Evolutionary conservation across 768 basidiomycete genomes (phyloP).

Genomic region (Suillus cothurnatus): DNA sequence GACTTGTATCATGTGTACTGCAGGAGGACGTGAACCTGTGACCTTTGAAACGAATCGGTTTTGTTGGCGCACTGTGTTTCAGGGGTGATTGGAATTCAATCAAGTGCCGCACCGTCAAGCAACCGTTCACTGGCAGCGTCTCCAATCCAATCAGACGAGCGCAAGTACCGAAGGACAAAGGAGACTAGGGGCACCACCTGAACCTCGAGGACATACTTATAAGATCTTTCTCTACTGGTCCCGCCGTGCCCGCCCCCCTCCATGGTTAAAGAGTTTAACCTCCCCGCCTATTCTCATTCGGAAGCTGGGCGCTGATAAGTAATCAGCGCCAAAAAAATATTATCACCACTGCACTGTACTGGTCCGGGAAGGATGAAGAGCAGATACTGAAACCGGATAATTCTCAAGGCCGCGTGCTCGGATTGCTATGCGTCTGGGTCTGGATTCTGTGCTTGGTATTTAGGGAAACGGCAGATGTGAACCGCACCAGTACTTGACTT

Average conservation of each 20-base stretch:
- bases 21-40: not conserved
- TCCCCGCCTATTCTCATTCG: not conserved
- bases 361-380: not conserved
- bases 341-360: not conserved
- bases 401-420: too few relatives aligned
- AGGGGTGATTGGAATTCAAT: conserved; percentile 4
- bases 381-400: too few relatives aligned
- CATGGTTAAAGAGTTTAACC: not conserved
- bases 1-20: not conserved
- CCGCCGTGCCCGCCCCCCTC: not conserved
- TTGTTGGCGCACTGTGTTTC: not conserved
- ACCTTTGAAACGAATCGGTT: not conserved
- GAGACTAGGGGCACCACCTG: not conserved
- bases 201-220: not conserved
- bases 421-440: too few relatives aligned
- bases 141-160: not conserved
- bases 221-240: not conserved
- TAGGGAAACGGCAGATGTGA: too few relatives aligned
- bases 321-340: not conserved
- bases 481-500: too few relatives aligned
- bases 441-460: too few relatives aligned
- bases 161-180: not conserved
- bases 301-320: not conserved
- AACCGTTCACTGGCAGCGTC: not conserved
- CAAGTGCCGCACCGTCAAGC: not conserved